Evolutionary conservation across 768 basidiomycete genomes (phyloP).

Genomic region (Candolleomyces eurysporus): DNA sequence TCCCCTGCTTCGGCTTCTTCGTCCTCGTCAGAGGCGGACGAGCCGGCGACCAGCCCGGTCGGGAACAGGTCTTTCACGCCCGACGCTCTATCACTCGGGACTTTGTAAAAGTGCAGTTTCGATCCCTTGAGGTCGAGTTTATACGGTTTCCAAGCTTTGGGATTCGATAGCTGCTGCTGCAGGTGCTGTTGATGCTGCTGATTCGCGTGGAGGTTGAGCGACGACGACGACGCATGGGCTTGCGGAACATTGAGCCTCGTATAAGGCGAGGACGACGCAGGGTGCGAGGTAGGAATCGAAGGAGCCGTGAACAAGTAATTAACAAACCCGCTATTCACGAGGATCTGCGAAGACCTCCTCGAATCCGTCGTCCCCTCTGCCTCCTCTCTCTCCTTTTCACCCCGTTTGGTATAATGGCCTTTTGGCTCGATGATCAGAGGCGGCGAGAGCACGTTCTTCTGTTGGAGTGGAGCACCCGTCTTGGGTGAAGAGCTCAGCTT

Average conservation of each 20-base stretch:
- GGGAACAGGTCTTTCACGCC: conserved; percentile 78
- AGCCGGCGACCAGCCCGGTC: conserved; percentile 53
- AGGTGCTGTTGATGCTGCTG: conserved; percentile 30
- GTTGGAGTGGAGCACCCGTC: conserved; percentile 5
- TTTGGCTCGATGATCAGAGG: conserved; percentile 45
- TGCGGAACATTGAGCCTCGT: no score
- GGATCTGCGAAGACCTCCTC: conserved; percentile 74
- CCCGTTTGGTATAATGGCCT: neutral
- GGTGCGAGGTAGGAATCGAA: conserved; percentile 15
- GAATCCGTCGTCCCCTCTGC: conserved; percentile 29
- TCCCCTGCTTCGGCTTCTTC: conserved; percentile 16
- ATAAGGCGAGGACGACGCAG: neutral
- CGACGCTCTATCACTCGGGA: conserved; percentile 62
- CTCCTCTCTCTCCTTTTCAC: conserved; percentile 11
- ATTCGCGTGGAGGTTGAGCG: conserved; percentile 23
- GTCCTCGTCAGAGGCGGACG: conserved; percentile 18
- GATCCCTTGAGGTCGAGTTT: conserved; percentile 82
- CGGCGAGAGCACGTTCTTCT: conserved; percentile 44
- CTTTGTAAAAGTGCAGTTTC: conserved; percentile 85
- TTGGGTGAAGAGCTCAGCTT: neutral
- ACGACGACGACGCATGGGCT: neutral
- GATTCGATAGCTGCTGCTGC: neutral
- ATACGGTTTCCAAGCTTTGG: conserved; percentile 84
- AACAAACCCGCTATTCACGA: conserved; percentile 73
- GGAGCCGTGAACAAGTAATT: conserved; percentile 65